These are phyloP conservation scores for Selaginella tamariscina DNA, from an alignment of 75 land plant genomes.

Conservation along the genomic window DNA sequence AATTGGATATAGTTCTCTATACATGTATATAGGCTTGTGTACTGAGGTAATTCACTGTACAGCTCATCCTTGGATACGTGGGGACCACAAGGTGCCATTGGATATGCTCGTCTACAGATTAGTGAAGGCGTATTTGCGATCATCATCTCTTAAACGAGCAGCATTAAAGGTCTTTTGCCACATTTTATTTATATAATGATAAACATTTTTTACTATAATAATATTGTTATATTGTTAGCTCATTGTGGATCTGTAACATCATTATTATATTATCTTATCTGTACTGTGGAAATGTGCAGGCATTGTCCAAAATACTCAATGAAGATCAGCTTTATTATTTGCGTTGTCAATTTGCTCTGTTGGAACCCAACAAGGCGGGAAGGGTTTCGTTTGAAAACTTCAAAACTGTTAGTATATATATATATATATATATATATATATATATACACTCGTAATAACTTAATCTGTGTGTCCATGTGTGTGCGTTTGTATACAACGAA, in stretches of 20 bases:
- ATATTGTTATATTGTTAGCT: no score
- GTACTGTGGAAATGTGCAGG: no score
- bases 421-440: neutral
- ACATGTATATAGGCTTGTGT: no score
- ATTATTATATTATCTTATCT: no score
- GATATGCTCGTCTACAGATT: conserved; percentile 75
- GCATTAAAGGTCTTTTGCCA: conserved; percentile 59
- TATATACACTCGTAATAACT: neutral
- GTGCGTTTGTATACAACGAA: no score
- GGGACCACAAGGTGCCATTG: conserved; percentile 47
- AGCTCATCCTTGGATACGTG: conserved; percentile 59
- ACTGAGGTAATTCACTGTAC: no score
- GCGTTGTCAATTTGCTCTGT: conserved; percentile 48
- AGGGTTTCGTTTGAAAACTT: conserved; percentile 50
- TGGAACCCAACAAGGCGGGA: conserved; percentile 66
- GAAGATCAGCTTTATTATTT: conserved; percentile 57
- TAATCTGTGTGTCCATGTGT: no score
- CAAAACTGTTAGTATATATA: conserved; percentile 30
- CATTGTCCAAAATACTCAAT: conserved; percentile 62
- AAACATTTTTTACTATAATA: neutral
- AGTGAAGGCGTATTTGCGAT: conserved; percentile 65
- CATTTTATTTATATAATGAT: neutral
- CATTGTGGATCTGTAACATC: no score
- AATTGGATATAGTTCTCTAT: no score
- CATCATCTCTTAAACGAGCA: conserved; percentile 67